Conservation (phyloP, 2,329 filamentous ascomycete species). For the Alternaria ethzedia region DNA sequence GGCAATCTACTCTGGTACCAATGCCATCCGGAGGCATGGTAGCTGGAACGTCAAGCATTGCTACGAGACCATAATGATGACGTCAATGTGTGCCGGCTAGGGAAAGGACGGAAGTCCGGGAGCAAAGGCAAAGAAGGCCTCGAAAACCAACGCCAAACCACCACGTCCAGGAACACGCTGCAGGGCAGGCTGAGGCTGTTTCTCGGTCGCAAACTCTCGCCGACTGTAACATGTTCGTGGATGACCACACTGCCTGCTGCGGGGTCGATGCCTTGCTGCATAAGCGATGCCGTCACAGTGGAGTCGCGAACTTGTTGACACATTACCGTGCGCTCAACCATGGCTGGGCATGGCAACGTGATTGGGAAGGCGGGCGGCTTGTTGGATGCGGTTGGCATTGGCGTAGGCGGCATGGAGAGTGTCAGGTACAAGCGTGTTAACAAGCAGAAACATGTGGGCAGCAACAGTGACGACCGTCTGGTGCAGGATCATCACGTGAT, state of each 20-base stretch:
- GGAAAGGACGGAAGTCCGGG: background rate
- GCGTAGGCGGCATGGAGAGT: background rate
- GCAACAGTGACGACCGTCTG: background rate
- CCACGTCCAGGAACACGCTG: constrained; percentile 13
- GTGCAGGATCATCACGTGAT: background rate
- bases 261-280: constrained; percentile 2
- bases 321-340: background rate
- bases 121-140: background rate
- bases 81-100: constrained; percentile 1
- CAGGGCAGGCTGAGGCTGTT: background rate
- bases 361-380: background rate
- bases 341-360: background rate
- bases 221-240: background rate
- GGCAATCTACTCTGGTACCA: background rate
- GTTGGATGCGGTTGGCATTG: background rate
- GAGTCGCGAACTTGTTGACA: constrained; percentile 9
- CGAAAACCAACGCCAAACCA: constrained; percentile 2
- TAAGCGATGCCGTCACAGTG: constrained; percentile 12
- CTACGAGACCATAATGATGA: constrained; percentile 5
- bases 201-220: background rate
- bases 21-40: background rate
- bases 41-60: background rate
- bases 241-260: constrained; percentile 1
- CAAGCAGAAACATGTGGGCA: background rate
- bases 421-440: background rate